Conservation (phyloP, 1,139 yeast species). For the Kodamaea suecica region DNA sequence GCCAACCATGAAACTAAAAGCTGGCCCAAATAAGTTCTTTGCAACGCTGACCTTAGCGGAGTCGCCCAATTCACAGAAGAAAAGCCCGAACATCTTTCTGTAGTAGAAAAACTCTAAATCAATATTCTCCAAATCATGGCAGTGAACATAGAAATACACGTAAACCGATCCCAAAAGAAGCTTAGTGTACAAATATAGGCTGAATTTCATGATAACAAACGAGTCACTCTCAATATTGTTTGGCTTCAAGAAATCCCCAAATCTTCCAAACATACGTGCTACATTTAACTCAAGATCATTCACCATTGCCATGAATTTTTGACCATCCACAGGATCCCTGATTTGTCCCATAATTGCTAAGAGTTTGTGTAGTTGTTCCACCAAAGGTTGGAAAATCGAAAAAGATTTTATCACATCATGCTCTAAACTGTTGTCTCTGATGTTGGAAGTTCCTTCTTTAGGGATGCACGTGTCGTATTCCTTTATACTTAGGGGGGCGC, state of each 20-base stretch:
- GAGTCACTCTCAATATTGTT: slow-evolving; percentile 3
- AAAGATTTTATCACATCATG: slow-evolving; percentile 16
- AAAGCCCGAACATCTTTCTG: slow-evolving; percentile 19
- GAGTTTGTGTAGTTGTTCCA: slow-evolving; percentile 4
- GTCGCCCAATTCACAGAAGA: slow-evolving; percentile 20
- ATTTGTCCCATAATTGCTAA: slow-evolving; percentile 11
- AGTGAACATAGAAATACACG: slow-evolving; percentile 25
- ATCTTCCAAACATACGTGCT: slow-evolving; percentile 11
- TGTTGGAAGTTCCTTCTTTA: slow-evolving; percentile 17
- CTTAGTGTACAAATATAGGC: slow-evolving; percentile 14
- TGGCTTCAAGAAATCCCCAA: slow-evolving; percentile 6
- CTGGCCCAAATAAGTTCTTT: slow-evolving; percentile 10
- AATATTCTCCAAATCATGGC: slow-evolving; percentile 18
- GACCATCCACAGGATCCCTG: slow-evolving; percentile 12
- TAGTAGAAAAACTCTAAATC: slow-evolving; percentile 25
- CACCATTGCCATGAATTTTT: slow-evolving; percentile 11
- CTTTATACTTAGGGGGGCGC: slow-evolving; percentile 16
- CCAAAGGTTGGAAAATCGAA: slow-evolving; percentile 11
- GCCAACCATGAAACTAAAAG: slow-evolving; percentile 12
- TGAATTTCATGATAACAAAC: slow-evolving; percentile 6
- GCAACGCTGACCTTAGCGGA: slow-evolving; percentile 7
- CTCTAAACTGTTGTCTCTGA: slow-evolving; percentile 20
- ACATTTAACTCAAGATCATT: slow-evolving; percentile 13
- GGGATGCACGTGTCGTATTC: slow-evolving; percentile 27
- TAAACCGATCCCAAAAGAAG: slow-evolving; percentile 20